A percentile compares a stretch with the other conserved stretches of the same genome.
Conservation (phyloP, 345 rosid genomes). For the Gossypium mustelinum region DNA sequence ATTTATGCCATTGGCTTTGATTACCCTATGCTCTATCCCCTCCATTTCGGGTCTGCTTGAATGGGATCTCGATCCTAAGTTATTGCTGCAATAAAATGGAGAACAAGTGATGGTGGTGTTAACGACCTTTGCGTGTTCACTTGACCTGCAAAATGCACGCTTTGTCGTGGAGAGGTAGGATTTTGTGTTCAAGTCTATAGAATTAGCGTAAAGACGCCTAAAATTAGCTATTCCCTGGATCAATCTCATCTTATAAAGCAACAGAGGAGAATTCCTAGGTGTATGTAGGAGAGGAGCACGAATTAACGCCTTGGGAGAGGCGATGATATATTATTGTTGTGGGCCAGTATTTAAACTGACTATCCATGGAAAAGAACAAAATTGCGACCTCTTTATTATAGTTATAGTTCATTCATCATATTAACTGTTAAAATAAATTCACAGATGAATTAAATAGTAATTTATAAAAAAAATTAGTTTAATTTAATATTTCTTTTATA, state of each 20-base stretch:
- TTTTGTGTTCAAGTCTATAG: neutral
- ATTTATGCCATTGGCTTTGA: conserved; percentile 55
- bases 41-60: conserved; percentile 31
- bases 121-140: neutral
- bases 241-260: neutral
- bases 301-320: neutral
- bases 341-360: too few relatives aligned
- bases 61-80: neutral
- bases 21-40: conserved; percentile 45
- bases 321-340: too few relatives aligned
- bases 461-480: rapidly evolving
- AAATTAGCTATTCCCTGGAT: neutral
- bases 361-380: too few relatives aligned
- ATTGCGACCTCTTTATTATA: too few relatives aligned
- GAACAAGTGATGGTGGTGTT: neutral
- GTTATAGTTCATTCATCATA: too few relatives aligned
- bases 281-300: neutral
- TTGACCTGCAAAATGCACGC: neutral
- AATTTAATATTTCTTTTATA: too few relatives aligned
- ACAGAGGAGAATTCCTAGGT: neutral
- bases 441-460: too few relatives aligned
- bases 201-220: neutral
- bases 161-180: neutral
- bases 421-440: too few relatives aligned
- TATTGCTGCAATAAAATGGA: neutral